A percentile compares a stretch with the other conserved stretches of the same genome.
These are phyloP conservation scores for Colletotrichum incanum DNA, from an alignment of 2,329 filamentous ascomycete species.

Conservation along the genomic window DNA sequence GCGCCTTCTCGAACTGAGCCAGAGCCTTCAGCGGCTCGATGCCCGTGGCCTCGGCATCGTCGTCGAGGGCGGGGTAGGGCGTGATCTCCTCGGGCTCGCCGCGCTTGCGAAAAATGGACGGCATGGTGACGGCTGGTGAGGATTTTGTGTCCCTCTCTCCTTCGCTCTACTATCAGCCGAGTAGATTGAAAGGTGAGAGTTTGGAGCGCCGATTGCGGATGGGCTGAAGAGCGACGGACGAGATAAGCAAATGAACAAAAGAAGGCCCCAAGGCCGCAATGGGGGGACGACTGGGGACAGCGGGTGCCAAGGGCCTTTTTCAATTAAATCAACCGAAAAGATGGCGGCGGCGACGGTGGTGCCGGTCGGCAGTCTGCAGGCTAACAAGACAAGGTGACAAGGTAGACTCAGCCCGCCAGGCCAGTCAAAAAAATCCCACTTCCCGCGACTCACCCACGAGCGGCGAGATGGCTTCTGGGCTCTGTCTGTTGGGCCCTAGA, in stretches of 20 bases:
- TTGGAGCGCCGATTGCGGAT: constrained; percentile 39
- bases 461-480: constrained; percentile 1
- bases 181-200: constrained; percentile 40
- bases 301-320: constrained; percentile 42
- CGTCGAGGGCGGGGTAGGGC: constrained; percentile 57
- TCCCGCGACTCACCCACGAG: constrained; percentile 26
- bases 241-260: constrained; percentile 40
- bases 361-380: constrained; percentile 39
- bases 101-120: constrained; percentile 61
- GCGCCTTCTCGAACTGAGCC: constrained; percentile 71
- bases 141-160: constrained; percentile 26
- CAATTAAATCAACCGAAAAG: constrained; percentile 35
- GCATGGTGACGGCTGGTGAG: constrained; percentile 49
- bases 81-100: constrained; percentile 63
- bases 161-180: constrained; percentile 37
- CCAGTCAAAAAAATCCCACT: constrained; percentile 34
- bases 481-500: constrained; percentile 1
- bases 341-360: constrained; percentile 40
- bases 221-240: constrained; percentile 32
- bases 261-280: constrained; percentile 40
- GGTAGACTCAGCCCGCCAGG: constrained; percentile 22
- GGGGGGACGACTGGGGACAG: constrained; percentile 28
- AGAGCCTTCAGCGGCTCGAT: constrained; percentile 63
- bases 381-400: constrained; percentile 34
- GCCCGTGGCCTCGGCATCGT: constrained; percentile 57